These are phyloP conservation scores for Graphilbum sp. DNA, from an alignment of 2,329 filamentous ascomycete species.

Conservation along the genomic window DNA sequence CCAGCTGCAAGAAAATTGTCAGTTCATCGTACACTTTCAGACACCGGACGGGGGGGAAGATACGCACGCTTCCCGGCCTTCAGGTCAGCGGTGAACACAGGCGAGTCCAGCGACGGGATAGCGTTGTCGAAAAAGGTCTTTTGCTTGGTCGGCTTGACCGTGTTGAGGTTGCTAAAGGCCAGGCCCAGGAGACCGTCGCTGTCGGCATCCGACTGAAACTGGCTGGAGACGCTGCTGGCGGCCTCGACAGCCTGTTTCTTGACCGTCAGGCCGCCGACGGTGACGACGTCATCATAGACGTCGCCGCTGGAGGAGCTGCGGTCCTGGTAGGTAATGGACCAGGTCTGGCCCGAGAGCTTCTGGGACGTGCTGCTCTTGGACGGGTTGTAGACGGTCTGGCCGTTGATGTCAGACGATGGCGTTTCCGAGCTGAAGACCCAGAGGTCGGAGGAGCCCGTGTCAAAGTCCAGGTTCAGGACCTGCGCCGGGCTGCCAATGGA, in stretches of 20 bases:
- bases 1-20: no score
- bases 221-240: slow-evolving; percentile 12
- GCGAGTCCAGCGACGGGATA: slow-evolving; percentile 13
- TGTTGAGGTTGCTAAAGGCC: slow-evolving; percentile 16
- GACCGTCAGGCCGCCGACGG: slow-evolving; percentile 15
- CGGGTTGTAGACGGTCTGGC: slow-evolving; percentile 16
- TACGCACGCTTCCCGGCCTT: slow-evolving; percentile 18
- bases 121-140: slow-evolving; percentile 20
- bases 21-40: no score
- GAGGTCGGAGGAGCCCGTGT: slow-evolving; percentile 18
- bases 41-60: neutral
- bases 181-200: slow-evolving; percentile 14
- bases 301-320: slow-evolving; percentile 15
- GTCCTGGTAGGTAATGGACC: slow-evolving; percentile 18
- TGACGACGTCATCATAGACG: slow-evolving; percentile 17
- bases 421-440: slow-evolving; percentile 20
- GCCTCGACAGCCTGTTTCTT: slow-evolving; percentile 16
- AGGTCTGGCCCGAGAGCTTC: slow-evolving; percentile 12
- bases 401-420: slow-evolving; percentile 9
- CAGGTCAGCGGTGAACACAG: slow-evolving; percentile 18
- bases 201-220: slow-evolving; percentile 12
- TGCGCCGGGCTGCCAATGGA: slow-evolving; percentile 21
- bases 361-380: slow-evolving; percentile 14
- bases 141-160: slow-evolving; percentile 12
- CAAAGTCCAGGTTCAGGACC: slow-evolving; percentile 15